A percentile compares a stretch with the other conserved stretches of the same genome.
phyloP scores from a whole-genome alignment of 148 eudicot species.

The Mesembryanthemum crystallinum region DNA sequence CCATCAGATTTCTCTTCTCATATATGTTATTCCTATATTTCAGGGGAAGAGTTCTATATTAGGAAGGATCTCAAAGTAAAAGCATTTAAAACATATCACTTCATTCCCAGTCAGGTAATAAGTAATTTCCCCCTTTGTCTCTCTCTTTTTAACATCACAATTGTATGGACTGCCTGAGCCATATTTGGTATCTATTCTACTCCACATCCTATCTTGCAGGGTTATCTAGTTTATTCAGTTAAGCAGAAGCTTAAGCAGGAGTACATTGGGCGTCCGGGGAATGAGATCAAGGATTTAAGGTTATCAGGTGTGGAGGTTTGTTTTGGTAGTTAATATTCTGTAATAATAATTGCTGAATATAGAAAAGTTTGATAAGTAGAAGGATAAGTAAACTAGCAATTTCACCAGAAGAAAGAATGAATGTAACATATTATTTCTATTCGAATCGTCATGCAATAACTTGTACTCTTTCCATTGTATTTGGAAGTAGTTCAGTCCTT shows the following conservation, averaged over 20 bases:
- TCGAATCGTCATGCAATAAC: not conserved
- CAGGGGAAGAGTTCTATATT: constrained; percentile 73
- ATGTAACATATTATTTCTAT: not conserved
- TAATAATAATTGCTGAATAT: not conserved
- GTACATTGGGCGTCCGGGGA: constrained; percentile 67
- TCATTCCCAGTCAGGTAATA: constrained; percentile 77
- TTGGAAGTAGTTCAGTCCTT: not conserved
- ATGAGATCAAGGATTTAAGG: constrained; percentile 73
- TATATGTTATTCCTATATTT: not conserved
- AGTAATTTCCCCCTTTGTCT: no score
- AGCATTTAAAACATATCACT: constrained; percentile 80
- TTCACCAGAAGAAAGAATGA: not conserved
- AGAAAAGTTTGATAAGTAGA: not conserved
- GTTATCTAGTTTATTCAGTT: constrained; percentile 71
- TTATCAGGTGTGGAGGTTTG: constrained; percentile 80
- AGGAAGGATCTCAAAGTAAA: constrained; percentile 79
- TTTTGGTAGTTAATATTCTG: constrained; percentile 16
- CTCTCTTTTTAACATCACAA: not conserved
- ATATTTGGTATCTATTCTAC: not conserved
- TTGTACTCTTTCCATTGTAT: not conserved
- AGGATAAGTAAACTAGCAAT: not conserved
- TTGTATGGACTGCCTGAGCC: not conserved
- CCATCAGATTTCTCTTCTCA: not conserved
- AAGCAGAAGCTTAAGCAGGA: constrained; percentile 80
- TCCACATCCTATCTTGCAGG: constrained; percentile 43